phyloP scores from a whole-genome alignment of 495 filamentous ascomycete species.

The Lichina pygmaea region DNA sequence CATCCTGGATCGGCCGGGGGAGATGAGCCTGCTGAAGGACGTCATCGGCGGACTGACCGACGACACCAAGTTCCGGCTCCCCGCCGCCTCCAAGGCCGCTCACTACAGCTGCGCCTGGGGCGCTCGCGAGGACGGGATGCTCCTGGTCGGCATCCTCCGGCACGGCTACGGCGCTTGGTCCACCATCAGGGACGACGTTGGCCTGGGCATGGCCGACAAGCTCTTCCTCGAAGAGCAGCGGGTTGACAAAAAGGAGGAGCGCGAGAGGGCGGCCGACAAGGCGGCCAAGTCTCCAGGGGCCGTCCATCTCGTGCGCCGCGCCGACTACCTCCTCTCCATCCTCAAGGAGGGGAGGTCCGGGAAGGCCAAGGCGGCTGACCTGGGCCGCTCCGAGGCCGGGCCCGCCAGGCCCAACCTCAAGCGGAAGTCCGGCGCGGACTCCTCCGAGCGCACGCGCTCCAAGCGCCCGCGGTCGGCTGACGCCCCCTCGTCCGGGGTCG shows the following conservation, averaged over 20 bases:
- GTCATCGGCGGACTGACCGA: slow-evolving; percentile 35
- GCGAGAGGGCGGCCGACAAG: slow-evolving; percentile 36
- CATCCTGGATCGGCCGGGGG: slow-evolving; percentile 61
- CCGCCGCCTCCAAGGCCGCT: slow-evolving; percentile 72
- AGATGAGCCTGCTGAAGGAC: slow-evolving; percentile 61
- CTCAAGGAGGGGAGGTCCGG: slow-evolving; percentile 50
- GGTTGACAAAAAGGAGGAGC: slow-evolving; percentile 89
- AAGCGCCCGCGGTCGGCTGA: slow-evolving; percentile 13
- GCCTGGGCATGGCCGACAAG: slow-evolving; percentile 68
- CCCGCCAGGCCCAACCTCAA: slow-evolving; percentile 9
- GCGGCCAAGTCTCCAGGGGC: slow-evolving; percentile 77
- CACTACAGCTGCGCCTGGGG: slow-evolving; percentile 77
- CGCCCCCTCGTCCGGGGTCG: background rate
- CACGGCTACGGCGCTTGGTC: slow-evolving; percentile 91
- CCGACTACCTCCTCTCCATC: slow-evolving; percentile 81
- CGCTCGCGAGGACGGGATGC: slow-evolving; percentile 84
- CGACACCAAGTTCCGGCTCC: slow-evolving; percentile 53
- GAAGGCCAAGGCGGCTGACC: background rate
- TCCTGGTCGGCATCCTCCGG: slow-evolving; percentile 70
- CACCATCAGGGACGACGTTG: slow-evolving; percentile 72
- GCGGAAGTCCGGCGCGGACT: slow-evolving; percentile 10
- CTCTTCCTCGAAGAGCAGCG: slow-evolving; percentile 94
- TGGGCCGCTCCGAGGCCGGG: background rate
- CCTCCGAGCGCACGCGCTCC: slow-evolving; percentile 4
- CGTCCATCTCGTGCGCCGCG: slow-evolving; percentile 82